phyloP scores from a whole-genome alignment of 2,329 filamentous ascomycete genomes.

The Alternaria tenuissima region DNA sequence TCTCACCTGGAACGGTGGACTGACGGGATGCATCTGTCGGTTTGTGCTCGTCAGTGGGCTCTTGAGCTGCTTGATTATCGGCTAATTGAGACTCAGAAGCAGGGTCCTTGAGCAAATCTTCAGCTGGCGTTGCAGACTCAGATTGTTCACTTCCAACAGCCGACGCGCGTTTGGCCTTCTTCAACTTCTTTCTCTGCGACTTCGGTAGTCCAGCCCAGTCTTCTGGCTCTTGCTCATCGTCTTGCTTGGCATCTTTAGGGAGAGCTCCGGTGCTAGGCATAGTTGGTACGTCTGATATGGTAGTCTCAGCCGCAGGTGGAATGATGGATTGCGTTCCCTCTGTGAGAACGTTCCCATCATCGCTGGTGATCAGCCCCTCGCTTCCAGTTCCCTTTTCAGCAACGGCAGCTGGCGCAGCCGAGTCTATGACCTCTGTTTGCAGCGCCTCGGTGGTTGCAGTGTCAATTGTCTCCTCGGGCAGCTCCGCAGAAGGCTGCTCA shows the following conservation, averaged over 20 bases:
- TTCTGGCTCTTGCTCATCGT: conserved; percentile 16
- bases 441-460: background rate
- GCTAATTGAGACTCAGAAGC: conserved; percentile 6
- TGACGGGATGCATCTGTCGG: background rate
- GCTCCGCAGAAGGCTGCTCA: background rate
- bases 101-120: conserved; percentile 12
- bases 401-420: background rate
- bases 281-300: background rate
- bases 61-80: background rate
- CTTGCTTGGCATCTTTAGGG: conserved; percentile 1
- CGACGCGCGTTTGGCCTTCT: conserved; percentile 38
- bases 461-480: background rate
- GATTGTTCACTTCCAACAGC: conserved; percentile 20
- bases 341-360: background rate
- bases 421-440: background rate
- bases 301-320: background rate
- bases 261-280: background rate
- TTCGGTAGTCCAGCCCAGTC: conserved; percentile 33
- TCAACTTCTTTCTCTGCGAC: conserved; percentile 39
- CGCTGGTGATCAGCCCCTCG: background rate
- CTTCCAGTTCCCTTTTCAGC: background rate
- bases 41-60: background rate
- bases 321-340: background rate
- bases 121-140: conserved; percentile 19
- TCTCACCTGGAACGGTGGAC: background rate